phyloP scores from a whole-genome alignment of 2,329 filamentous ascomycete genomes.

The Gaeumannomyces tritici region DNA sequence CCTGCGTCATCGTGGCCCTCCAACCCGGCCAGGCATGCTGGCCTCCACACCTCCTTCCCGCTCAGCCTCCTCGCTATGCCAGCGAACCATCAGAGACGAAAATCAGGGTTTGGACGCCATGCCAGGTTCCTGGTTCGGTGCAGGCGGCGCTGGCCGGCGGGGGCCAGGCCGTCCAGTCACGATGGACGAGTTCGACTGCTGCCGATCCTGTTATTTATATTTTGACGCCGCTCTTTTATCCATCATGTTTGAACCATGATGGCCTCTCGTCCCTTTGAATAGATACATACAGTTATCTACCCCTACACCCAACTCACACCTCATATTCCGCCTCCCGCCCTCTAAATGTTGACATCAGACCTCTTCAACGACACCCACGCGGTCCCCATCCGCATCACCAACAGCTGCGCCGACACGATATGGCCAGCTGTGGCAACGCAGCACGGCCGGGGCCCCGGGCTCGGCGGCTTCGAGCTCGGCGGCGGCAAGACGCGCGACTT shows the following conservation, averaged over 20 bases:
- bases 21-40: background rate
- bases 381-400: constrained; percentile 58
- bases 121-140: too few species aligned
- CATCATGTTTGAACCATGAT: background rate
- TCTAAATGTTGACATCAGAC: constrained; percentile 1
- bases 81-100: background rate
- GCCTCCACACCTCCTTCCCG: background rate
- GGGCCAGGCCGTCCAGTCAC: background rate
- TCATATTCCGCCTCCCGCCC: too few species aligned
- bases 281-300: background rate
- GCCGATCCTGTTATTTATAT: background rate
- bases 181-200: background rate
- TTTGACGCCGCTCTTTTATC: background rate
- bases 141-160: background rate
- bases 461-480: constrained; percentile 58
- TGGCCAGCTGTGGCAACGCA: constrained; percentile 72
- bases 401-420: constrained; percentile 60
- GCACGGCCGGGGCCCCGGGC: constrained; percentile 55
- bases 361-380: constrained; percentile 12
- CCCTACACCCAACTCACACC: background rate
- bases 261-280: background rate
- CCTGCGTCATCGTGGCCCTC: background rate
- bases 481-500: constrained; percentile 49
- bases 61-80: background rate
- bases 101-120: background rate